Evolutionary conservation across 2,329 filamentous ascomycete species (phyloP).

Genomic region (Xenoacremonium recifei): DNA sequence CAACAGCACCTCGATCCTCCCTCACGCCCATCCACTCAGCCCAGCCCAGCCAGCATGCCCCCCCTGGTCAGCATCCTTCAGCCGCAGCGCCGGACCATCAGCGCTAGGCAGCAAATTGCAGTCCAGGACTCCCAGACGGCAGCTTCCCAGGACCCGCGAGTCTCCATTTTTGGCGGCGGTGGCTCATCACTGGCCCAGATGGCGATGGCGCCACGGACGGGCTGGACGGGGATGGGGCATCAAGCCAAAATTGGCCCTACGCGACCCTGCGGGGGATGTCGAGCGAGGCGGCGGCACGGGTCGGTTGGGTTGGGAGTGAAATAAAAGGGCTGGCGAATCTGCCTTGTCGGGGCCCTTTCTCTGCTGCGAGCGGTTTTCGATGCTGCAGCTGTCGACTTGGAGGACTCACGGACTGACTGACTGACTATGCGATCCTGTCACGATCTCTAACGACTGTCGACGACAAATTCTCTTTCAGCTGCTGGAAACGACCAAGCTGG

Average conservation of each 20-base stretch:
- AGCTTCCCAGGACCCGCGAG: not conserved
- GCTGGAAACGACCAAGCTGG: no score
- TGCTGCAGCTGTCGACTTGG: not conserved
- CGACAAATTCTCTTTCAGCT: no score
- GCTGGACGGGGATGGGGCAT: constrained; percentile 21
- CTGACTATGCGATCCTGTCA: no score
- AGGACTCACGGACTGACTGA: no score
- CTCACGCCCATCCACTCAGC: no score
- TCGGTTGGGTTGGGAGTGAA: constrained; percentile 10
- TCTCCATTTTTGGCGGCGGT: constrained; percentile 19
- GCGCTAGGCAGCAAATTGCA: constrained; percentile 25
- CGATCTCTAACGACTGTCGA: constrained; percentile 12
- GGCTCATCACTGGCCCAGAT: constrained; percentile 19
- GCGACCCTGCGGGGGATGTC: not conserved
- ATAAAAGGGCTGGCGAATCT: constrained; percentile 21
- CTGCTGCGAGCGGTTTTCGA: no score
- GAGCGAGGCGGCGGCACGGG: not conserved
- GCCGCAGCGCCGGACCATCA: constrained; percentile 23
- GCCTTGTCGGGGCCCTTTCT: no score
- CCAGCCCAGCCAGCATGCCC: no score
- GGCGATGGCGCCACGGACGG: constrained; percentile 19
- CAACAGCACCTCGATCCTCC: no score
- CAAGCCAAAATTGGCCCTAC: not conserved
- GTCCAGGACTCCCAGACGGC: constrained; percentile 8
- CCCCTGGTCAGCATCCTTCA: constrained; percentile 24